These are phyloP conservation scores for Pseudoneurospora amorphoporcata DNA, from an alignment of 495 filamentous ascomycete species.

Conservation along the genomic window DNA sequence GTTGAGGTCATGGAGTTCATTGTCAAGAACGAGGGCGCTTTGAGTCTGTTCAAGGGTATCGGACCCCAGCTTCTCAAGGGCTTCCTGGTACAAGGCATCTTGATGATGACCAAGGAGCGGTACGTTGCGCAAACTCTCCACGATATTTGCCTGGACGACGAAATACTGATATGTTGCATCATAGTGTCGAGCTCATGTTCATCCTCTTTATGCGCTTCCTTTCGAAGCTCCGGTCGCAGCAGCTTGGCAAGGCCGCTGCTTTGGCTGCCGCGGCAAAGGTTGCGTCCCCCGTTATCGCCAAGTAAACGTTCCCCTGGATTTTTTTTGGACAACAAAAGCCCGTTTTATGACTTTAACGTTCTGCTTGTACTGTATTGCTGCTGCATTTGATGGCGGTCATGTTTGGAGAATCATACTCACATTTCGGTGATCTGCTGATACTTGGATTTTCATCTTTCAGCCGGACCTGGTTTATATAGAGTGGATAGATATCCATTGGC, in stretches of 20 bases:
- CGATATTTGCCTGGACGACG: background rate
- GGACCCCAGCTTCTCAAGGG: constrained; percentile 91
- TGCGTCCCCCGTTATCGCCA: constrained; percentile 35
- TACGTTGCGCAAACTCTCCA: constrained; percentile 32
- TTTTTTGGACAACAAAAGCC: background rate
- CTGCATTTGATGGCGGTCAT: background rate
- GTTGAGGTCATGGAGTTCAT: constrained; percentile 92
- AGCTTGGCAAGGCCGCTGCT: constrained; percentile 57
- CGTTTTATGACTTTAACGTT: background rate
- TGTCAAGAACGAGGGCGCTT: constrained; percentile 69
- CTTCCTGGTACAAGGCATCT: constrained; percentile 80
- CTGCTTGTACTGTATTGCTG: constrained; percentile 1
- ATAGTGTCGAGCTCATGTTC: constrained; percentile 83
- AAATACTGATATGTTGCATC: constrained; percentile 12
- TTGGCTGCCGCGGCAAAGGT: constrained; percentile 41
- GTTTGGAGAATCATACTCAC: background rate
- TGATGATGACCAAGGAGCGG: constrained; percentile 99
- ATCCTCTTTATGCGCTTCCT: constrained; percentile 77
- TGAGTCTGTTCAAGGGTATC: constrained; percentile 92
- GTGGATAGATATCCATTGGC: background rate
- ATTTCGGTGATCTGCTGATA: background rate
- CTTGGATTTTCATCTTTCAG: background rate
- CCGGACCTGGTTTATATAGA: background rate
- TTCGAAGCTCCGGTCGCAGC: constrained; percentile 56
- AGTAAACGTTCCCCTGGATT: constrained; percentile 18